phyloP scores from a whole-genome alignment of 2,329 filamentous ascomycete genomes.

The Oidium heveae region DNA sequence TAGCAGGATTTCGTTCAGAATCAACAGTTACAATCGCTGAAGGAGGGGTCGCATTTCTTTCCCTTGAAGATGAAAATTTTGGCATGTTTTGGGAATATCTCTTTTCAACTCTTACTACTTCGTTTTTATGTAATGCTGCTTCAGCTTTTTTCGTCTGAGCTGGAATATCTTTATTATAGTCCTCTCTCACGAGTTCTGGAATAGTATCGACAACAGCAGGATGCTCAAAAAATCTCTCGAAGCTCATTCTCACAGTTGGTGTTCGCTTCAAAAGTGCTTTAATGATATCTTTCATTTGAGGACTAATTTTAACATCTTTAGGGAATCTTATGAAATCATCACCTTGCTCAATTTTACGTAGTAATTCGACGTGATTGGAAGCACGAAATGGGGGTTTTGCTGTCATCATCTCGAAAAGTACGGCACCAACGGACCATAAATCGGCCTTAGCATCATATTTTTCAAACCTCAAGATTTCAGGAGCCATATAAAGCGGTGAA shows the following conservation, averaged over 20 bases:
- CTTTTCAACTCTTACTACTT: conserved; percentile 3
- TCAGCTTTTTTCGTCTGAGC: conserved; percentile 5
- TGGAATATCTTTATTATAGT: conserved; percentile 21
- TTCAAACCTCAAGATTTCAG: conserved; percentile 89
- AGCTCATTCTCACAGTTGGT: conserved; percentile 63
- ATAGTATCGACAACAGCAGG: conserved; percentile 49
- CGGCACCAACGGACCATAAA: conserved; percentile 91
- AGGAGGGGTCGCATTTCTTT: conserved; percentile 6
- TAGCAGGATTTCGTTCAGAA: conserved; percentile 5
- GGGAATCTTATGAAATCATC: conserved; percentile 72
- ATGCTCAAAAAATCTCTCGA: conserved; percentile 63
- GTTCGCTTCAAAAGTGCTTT: conserved; percentile 61
- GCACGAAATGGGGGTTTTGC: conserved; percentile 80
- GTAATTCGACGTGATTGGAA: conserved; percentile 77
- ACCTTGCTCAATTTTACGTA: conserved; percentile 73
- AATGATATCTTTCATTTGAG: conserved; percentile 60
- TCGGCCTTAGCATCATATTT: conserved; percentile 95
- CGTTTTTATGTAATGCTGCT: conserved; percentile 7
- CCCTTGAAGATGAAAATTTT: conserved; percentile 10
- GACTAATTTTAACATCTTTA: conserved; percentile 41
- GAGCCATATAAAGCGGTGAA: conserved; percentile 94
- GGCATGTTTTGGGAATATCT: conserved; percentile 3
- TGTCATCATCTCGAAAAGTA: conserved; percentile 84
- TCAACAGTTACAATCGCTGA: conserved; percentile 5
- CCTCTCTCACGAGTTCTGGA: conserved; percentile 58